A percentile compares a stretch with the other conserved stretches of the same genome.
Evolutionary conservation across 768 basidiomycete species (phyloP).

Genomic region (Suillus placidus): DNA sequence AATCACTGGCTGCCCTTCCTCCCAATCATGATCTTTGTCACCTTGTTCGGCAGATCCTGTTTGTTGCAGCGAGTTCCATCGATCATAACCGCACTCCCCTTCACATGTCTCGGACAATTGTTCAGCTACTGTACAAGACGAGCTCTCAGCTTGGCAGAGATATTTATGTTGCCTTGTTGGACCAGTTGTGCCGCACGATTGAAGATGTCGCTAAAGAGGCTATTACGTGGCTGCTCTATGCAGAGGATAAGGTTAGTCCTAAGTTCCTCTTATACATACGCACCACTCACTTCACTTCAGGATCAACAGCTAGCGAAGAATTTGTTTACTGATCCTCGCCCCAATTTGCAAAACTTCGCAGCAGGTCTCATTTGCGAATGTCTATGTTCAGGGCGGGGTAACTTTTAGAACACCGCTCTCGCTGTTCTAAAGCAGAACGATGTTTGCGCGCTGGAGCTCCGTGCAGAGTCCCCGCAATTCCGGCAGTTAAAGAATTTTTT

Average conservation of each 20-base stretch:
- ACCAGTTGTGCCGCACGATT: slow-evolving; percentile 85
- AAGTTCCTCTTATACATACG: not conserved
- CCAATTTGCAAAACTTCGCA: slow-evolving; percentile 77
- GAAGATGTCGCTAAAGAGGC: slow-evolving; percentile 96
- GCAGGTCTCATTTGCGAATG: slow-evolving; percentile 87
- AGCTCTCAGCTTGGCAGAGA: slow-evolving; percentile 85
- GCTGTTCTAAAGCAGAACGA: slow-evolving; percentile 27
- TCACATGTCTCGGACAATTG: slow-evolving; percentile 94
- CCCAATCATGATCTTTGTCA: slow-evolving; percentile 86
- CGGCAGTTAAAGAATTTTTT: slow-evolving; percentile 42
- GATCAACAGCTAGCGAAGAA: slow-evolving; percentile 92
- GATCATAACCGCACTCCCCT: slow-evolving; percentile 87
- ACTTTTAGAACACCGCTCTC: slow-evolving; percentile 35
- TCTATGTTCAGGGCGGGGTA: slow-evolving; percentile 47
- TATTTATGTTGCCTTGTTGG: slow-evolving; percentile 87
- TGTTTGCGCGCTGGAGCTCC: slow-evolving; percentile 34
- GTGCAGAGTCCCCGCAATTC: slow-evolving; percentile 25
- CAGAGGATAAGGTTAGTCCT: slow-evolving; percentile 86
- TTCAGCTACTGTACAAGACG: slow-evolving; percentile 92
- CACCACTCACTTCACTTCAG: slow-evolving; percentile 45
- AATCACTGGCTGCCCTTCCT: slow-evolving; percentile 71
- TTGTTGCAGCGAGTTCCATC: slow-evolving; percentile 75
- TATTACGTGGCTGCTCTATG: slow-evolving; percentile 93
- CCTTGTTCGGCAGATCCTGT: slow-evolving; percentile 80
- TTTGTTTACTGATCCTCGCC: slow-evolving; percentile 75